phyloP scores from a whole-genome alignment of 257 asterid genomes.

The Fraxinus excelsior region DNA sequence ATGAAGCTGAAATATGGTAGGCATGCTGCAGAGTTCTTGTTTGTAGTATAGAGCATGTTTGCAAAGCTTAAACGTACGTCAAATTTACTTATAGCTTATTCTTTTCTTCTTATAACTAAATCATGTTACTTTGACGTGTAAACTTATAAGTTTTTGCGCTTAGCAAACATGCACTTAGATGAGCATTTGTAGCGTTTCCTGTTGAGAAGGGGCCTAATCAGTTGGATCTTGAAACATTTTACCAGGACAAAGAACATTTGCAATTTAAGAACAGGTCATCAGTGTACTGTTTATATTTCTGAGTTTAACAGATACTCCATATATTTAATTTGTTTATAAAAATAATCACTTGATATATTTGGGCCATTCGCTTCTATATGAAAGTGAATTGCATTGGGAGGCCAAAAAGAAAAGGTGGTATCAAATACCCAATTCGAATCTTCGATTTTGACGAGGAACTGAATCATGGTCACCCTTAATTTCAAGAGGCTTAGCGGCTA shows the following conservation, averaged over 20 bases:
- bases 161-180: constrained; percentile 24
- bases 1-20: constrained; percentile 22
- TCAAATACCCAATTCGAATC: too few species aligned
- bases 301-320: background rate
- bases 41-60: constrained; percentile 13
- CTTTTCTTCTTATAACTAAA: background rate
- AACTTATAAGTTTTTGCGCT: background rate
- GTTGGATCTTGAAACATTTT: constrained; percentile 16
- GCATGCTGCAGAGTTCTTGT: constrained; percentile 22
- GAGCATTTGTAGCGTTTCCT: constrained; percentile 41
- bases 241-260: background rate
- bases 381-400: too few species aligned
- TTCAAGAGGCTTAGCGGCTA: too few species aligned
- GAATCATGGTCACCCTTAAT: too few species aligned
- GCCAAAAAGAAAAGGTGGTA: too few species aligned
- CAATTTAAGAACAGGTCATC: background rate
- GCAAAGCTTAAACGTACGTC: background rate
- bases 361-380: too few species aligned
- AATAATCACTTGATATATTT: background rate
- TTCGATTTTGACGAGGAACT: too few species aligned
- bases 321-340: too few species aligned
- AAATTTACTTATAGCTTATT: background rate
- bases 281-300: background rate
- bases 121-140: background rate
- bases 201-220: background rate